phyloP scores from a whole-genome alignment of 306 rosid genomes.

The Quercus engelmannii region DNA sequence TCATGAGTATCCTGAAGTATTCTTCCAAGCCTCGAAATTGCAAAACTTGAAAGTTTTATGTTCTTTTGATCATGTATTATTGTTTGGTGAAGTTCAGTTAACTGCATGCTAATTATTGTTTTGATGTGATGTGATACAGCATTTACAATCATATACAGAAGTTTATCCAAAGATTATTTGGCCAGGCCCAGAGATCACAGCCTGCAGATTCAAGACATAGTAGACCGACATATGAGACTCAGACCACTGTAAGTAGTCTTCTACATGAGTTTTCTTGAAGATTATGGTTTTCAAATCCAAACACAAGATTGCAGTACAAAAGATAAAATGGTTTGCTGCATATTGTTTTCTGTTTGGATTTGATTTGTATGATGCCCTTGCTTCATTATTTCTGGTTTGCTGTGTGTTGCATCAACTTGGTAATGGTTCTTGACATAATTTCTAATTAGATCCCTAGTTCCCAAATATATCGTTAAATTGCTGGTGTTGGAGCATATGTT shows the following conservation, averaged over 20 bases:
- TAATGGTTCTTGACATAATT: not conserved
- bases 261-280: not conserved
- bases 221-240: slow-evolving; percentile 19
- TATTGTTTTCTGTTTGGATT: not conserved
- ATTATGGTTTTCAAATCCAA: not conserved
- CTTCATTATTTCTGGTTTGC: not conserved
- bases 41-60: not conserved
- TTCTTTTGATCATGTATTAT: not conserved
- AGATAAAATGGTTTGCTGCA: not conserved
- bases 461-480: not conserved
- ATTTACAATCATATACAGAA: slow-evolving; percentile 77
- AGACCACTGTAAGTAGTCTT: slow-evolving; percentile 33
- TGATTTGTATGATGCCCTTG: not conserved
- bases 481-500: not conserved
- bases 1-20: not conserved
- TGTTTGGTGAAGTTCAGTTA: not conserved
- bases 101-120: not conserved
- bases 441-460: too few species aligned
- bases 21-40: not conserved
- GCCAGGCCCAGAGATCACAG: slow-evolving; percentile 38
- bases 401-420: not conserved
- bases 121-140: slow-evolving; percentile 53
- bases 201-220: slow-evolving; percentile 24
- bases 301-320: slow-evolving; percentile 1
- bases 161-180: slow-evolving; percentile 44